Conservation (phyloP, 495 filamentous ascomycete genomes). For the Xylaria telfairii region DNA sequence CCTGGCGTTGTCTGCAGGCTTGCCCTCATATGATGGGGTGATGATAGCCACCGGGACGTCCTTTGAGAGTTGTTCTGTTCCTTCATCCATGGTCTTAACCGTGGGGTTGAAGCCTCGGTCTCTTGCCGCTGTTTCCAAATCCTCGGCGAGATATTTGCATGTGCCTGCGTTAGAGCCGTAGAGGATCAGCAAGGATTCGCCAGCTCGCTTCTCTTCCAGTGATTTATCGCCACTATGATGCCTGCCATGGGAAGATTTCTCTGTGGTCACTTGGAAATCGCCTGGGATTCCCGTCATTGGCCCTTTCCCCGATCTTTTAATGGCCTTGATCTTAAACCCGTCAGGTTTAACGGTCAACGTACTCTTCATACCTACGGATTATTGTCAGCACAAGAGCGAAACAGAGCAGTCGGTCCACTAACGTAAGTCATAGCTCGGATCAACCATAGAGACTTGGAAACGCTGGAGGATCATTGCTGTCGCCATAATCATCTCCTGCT, state of each 20-base stretch:
- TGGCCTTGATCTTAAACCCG: slow-evolving; percentile 64
- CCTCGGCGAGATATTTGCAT: slow-evolving; percentile 67
- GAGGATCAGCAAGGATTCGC: slow-evolving; percentile 60
- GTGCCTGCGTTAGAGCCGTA: slow-evolving; percentile 75
- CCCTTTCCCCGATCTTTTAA: slow-evolving; percentile 54
- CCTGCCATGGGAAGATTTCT: slow-evolving; percentile 30
- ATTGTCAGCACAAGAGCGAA: slow-evolving; percentile 35
- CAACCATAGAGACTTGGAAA: slow-evolving; percentile 56
- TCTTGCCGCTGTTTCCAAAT: slow-evolving; percentile 60
- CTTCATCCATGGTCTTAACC: slow-evolving; percentile 57
- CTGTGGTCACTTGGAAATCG: slow-evolving; percentile 17
- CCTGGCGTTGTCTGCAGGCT: slow-evolving; percentile 69
- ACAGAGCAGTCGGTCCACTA: slow-evolving; percentile 46
- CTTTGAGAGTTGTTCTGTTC: slow-evolving; percentile 61
- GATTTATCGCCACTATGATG: not conserved
- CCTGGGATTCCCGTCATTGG: slow-evolving; percentile 41
- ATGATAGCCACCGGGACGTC: slow-evolving; percentile 65
- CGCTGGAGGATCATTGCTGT: slow-evolving; percentile 57
- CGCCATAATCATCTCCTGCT: slow-evolving; percentile 57
- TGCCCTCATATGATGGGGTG: slow-evolving; percentile 68
- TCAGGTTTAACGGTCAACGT: slow-evolving; percentile 73
- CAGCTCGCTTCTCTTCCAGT: not conserved
- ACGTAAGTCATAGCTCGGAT: slow-evolving; percentile 63
- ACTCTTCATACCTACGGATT: slow-evolving; percentile 51
- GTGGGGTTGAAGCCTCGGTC: slow-evolving; percentile 57